Base-by-base conservation (phyloP, 768 basidiomycete species). In the Agrocybe praecox region DNA sequence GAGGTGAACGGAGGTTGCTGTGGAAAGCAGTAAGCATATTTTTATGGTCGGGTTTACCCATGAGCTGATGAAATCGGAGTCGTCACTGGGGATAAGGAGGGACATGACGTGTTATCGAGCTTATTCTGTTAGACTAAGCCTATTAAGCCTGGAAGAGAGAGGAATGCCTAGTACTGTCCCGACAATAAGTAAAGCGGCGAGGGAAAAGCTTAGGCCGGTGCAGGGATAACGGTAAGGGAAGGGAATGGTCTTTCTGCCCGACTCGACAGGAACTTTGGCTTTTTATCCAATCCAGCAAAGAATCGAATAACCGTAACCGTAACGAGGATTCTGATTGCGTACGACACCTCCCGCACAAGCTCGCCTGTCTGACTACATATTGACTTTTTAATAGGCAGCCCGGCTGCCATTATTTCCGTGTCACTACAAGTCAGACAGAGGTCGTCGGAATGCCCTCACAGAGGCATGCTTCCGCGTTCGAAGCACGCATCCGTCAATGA, bases 1-100 rank as follows among this genome's bases (percentile, higher is more conserved):
- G 26, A 71, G 46, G 48, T 77, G 73, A 11, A 75, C 74, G 8
- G 72, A 69, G 21, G 63, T 46, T 8, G 69, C 75, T 15, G 73
- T 72, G 50, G 66, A 51, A 45, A 72, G 57, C 40, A 71, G 68
- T 5, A 67, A 44, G 32, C 58, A 54, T 12, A 61, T 61, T 55
- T 71, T 70, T 42, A 69, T 34, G 21, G 36, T 15, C 1, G 49
- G 42, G 9, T 33, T 14, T 19, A 53, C 10, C 51, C 46, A 53
- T 5, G 36, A 22, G 19, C 50, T 46, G 40, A 47, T 23, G 32
- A 78, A 9, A 17, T 36, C 23, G 44, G 48, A n/a, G 46, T 46
- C 21, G 18, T 44, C 36, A 14, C 33, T 14, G 32, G 46, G 43
- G 11, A 43, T 2, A 29, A 44, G 22, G 36, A 26, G 26, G 44